Evolutionary conservation across 768 basidiomycete genomes (phyloP).

Genomic region (Mycena belliarum): DNA sequence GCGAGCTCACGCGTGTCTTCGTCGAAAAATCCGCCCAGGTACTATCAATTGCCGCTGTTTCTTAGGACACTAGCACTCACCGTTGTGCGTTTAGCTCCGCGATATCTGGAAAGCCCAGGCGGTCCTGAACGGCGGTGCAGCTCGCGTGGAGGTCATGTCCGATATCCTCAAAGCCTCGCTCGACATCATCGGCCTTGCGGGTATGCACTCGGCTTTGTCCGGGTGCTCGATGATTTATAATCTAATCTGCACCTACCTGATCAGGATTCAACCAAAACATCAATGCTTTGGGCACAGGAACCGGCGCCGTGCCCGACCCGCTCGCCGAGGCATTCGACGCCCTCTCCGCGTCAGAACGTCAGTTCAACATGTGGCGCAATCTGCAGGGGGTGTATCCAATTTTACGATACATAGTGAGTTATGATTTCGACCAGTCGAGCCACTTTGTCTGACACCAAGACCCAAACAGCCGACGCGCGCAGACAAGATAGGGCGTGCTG

Average conservation of each 20-base stretch:
- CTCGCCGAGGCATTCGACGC: conserved; percentile 42
- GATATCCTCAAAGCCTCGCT: conserved; percentile 58
- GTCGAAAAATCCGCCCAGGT: conserved; percentile 38
- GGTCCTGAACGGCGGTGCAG: conserved; percentile 11
- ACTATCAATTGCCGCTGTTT: no score
- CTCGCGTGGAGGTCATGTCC: conserved; percentile 45
- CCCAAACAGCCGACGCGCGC: no score
- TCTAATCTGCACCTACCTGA: background rate
- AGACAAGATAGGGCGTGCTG: no score
- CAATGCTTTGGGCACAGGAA: conserved; percentile 12
- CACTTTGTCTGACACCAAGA: no score
- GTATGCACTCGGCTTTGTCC: conserved; percentile 43
- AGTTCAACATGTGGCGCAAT: no score
- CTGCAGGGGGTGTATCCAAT: no score
- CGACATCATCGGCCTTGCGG: conserved; percentile 60
- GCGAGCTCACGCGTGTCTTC: conserved; percentile 42
- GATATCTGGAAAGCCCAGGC: conserved; percentile 34
- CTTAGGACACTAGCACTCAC: background rate
- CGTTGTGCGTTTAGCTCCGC: conserved; percentile 28
- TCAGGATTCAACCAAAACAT: conserved; percentile 22
- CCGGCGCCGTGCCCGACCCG: conserved; percentile 31
- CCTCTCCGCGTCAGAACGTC: no score
- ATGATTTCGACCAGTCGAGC: no score
- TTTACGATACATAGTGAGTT: no score
- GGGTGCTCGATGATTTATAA: conserved; percentile 40